A percentile compares a stretch with the other conserved stretches of the same genome.
Evolutionary conservation across 106 monocot genomes (phyloP).

Genomic region (Allium sativum): DNA sequence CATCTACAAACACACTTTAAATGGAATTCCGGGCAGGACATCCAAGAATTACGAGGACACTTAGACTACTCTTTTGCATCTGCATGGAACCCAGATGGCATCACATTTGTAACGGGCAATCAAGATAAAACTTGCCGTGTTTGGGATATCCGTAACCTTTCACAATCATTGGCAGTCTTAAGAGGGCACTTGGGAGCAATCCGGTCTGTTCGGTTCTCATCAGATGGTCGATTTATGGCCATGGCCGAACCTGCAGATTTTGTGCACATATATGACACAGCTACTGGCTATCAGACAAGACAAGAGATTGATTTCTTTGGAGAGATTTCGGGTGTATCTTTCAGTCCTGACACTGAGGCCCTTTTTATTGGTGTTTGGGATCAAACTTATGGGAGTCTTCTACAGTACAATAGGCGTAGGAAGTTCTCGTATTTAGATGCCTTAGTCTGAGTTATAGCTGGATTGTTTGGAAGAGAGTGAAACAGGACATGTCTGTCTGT

Average conservation of each 20-base stretch:
- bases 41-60: slow-evolving; percentile 19
- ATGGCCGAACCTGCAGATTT: slow-evolving; percentile 33
- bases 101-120: slow-evolving; percentile 25
- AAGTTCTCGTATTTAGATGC: slow-evolving; percentile 2
- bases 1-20: too few species aligned
- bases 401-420: slow-evolving; percentile 23
- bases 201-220: slow-evolving; percentile 21
- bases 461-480: too few species aligned
- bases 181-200: slow-evolving; percentile 18
- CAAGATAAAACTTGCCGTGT: slow-evolving; percentile 32
- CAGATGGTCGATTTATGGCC: slow-evolving; percentile 24
- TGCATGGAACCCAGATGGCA: slow-evolving; percentile 30
- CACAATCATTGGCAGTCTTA: slow-evolving; percentile 8
- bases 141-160: slow-evolving; percentile 17
- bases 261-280: slow-evolving; percentile 23
- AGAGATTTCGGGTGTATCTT: slow-evolving; percentile 30
- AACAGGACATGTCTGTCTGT: too few species aligned
- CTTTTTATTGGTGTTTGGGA: slow-evolving; percentile 48
- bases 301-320: slow-evolving; percentile 34
- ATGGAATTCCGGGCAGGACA: slow-evolving; percentile 2
- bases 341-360: slow-evolving; percentile 42
- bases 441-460: too few species aligned
- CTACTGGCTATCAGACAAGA: slow-evolving; percentile 10
- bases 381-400: slow-evolving; percentile 30
- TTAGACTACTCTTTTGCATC: slow-evolving; percentile 29